Base-by-base conservation (phyloP, 352 stramenopile species). In the Globisporangium middletonii region DNA sequence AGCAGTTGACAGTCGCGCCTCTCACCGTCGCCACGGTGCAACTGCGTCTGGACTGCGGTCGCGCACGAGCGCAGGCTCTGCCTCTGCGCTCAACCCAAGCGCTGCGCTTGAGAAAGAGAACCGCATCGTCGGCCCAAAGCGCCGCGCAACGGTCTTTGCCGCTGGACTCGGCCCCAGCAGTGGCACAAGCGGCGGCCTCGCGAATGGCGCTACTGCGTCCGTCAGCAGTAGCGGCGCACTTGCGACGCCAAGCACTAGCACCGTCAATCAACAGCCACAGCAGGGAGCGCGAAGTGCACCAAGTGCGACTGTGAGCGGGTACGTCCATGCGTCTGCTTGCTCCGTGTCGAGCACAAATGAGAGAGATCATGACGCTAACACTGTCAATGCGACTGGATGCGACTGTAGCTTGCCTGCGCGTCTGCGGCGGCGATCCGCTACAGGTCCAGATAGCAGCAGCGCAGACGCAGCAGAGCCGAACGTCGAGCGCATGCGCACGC, bases 101-200 rank as follows among this genome's bases (percentile, higher is more conserved):
- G 45, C 59, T 11, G 45, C 47, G 12, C 46, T 60, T 13, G 63
- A 61, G 44, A 78, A 83, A 59, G 72, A 83, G 56, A 83, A 80
- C 48, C 56, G 59, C 6, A n/a, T 37, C 38, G 28, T 41, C 18
- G 59, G 53, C 7, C 45, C 46, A 3, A 33, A 41, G 46, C 53
- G 59, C 26, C 59, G 59, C 44, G 35, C 53, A 35, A 60, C 55
- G 16, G 42, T 45, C 33, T 38, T 38, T 38, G 33, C 33, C 33
- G 33, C 33, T 38, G 33, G 33, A 12, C 7, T 3, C 37, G 2
- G 28, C 57, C 5, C 15, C 19, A 28, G n/a, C 41, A 8, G 11
- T 27, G 9, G 26, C 35, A 28, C 15, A 16, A 35, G 19, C 35
- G 15, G 4, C 18, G 3, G 35, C 0, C 13, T 19, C 11, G 50